phyloP scores from a whole-genome alignment of 495 filamentous ascomycete genomes.

The Podospora pseudopauciseta region DNA sequence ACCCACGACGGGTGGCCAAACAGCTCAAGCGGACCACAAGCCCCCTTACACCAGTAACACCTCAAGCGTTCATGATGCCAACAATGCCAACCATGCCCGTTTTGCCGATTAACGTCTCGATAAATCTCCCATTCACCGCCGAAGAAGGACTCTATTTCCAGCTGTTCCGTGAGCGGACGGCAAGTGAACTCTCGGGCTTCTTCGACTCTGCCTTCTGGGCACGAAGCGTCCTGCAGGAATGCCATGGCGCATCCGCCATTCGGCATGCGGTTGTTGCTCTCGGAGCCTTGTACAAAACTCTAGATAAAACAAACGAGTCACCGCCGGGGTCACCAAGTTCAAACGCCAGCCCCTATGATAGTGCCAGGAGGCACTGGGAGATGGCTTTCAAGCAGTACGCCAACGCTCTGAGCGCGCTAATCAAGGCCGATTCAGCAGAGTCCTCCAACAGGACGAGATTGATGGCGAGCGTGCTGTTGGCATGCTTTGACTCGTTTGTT shows the following conservation, averaged over 20 bases:
- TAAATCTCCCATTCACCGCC: slow-evolving; percentile 35
- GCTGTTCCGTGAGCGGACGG: slow-evolving; percentile 55
- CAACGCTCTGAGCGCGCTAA: slow-evolving; percentile 38
- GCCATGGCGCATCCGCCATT: slow-evolving; percentile 58
- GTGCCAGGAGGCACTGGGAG: slow-evolving; percentile 40
- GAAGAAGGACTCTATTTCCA: slow-evolving; percentile 57
- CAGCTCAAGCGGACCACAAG: slow-evolving; percentile 33
- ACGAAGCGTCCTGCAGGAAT: slow-evolving; percentile 54
- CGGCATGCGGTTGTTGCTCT: slow-evolving; percentile 64
- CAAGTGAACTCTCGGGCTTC: slow-evolving; percentile 58
- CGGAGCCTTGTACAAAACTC: slow-evolving; percentile 59
- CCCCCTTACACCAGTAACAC: slow-evolving; percentile 33
- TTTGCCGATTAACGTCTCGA: slow-evolving; percentile 34
- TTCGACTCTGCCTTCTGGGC: slow-evolving; percentile 63
- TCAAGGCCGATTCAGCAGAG: slow-evolving; percentile 31
- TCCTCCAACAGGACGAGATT: slow-evolving; percentile 42
- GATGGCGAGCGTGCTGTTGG: slow-evolving; percentile 48
- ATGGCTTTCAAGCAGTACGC: slow-evolving; percentile 46
- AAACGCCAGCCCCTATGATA: slow-evolving; percentile 30
- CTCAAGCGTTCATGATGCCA: background rate
- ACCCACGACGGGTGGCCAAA: slow-evolving; percentile 26
- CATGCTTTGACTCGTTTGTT: slow-evolving; percentile 51
- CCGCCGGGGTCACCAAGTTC: slow-evolving; percentile 40
- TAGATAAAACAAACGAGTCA: slow-evolving; percentile 52
- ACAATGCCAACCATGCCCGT: background rate